Evolutionary conservation across 1,139 yeast genomes (phyloP), one percentile per base, ranked within the genome.

Genomic region (Taphrina deformans): DNA sequence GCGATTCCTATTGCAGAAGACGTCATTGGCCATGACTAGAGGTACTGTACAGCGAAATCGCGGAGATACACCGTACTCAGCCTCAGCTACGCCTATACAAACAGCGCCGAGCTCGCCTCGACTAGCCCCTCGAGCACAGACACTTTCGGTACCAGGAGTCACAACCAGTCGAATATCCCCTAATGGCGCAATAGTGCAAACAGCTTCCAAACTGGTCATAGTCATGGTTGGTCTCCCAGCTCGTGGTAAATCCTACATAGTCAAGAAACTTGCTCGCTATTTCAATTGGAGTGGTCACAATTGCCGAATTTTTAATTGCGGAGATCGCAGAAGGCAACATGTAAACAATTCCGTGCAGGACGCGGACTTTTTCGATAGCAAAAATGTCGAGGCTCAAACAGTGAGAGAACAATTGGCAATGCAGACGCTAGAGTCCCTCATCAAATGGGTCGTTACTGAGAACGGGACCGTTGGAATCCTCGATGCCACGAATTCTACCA

Each of bases 171-270:
- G 88, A 68, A 84, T 84, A 1, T 85, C 92, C 0, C 96, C 96
- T 9, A 45, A 51, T 23, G 67, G 64, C 5, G 38, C 51, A 24
- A 61, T 60, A 1, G 0, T 67, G 60, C 67, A 52, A 10, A 67
- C 59, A 10, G 63, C 55, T 2, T 52, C 59, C 1, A 89, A 89
- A 73, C 79, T 92, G 65, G 96, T 92, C 23, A 90, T 92, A 70
- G 96, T 93, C 27, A 89, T 90, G 96, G 96, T 91, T 14, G 97
- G 97, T 0, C 78, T 90, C 46, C 97, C 97, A 0, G 97, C 97
- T 0, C 80, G 97, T 62, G 97, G 97, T 3, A 92, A 92, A 75
- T 87, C 95, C 5, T 92, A 91, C 74, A 89, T 92, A 69, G 90
- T 97, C 58, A 92, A 91, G 75, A 92, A 92, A 73, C 81, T 92